These are phyloP conservation scores for Botrytis elliptica DNA, from an alignment of 2,329 filamentous ascomycete genomes.

Conservation along the genomic window DNA sequence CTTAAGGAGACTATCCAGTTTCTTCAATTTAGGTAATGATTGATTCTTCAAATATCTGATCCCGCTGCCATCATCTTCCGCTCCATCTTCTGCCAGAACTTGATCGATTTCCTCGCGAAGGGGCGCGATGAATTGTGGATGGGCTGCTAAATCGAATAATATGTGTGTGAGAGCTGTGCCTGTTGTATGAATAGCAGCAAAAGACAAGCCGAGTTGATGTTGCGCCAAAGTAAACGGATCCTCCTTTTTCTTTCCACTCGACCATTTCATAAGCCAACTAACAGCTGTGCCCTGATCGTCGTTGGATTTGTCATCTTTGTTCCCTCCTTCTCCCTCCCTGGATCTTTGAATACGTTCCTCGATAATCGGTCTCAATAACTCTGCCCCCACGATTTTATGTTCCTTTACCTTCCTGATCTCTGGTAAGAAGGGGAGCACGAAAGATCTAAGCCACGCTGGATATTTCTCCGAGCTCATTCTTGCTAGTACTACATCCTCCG, in stretches of 20 bases:
- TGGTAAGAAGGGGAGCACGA: conserved; percentile 4
- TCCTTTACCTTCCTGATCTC: neutral
- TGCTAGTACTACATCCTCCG: neutral
- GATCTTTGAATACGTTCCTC: neutral
- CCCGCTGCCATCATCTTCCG: conserved; percentile 48
- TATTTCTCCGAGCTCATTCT: neutral
- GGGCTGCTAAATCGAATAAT: conserved; percentile 52
- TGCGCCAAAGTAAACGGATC: neutral
- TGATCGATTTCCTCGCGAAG: conserved; percentile 34
- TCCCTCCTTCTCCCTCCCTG: neutral
- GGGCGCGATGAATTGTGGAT: conserved; percentile 45
- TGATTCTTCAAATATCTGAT: conserved; percentile 37
- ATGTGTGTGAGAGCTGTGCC: conserved; percentile 47
- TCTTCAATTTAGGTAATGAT: conserved; percentile 34
- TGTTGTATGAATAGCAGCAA: conserved; percentile 53
- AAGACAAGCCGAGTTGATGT: neutral
- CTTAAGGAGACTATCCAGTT: conserved; percentile 46
- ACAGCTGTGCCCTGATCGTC: conserved; percentile 6
- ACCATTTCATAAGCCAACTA: conserved; percentile 16
- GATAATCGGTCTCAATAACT: conserved; percentile 7
- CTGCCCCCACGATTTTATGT: neutral
- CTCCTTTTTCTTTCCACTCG: conserved; percentile 2
- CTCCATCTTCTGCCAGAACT: conserved; percentile 38
- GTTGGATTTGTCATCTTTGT: neutral
- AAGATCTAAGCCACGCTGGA: neutral